Base-by-base conservation (phyloP, 345 rosid species). In the Tarenaya hassleriana region DNA sequence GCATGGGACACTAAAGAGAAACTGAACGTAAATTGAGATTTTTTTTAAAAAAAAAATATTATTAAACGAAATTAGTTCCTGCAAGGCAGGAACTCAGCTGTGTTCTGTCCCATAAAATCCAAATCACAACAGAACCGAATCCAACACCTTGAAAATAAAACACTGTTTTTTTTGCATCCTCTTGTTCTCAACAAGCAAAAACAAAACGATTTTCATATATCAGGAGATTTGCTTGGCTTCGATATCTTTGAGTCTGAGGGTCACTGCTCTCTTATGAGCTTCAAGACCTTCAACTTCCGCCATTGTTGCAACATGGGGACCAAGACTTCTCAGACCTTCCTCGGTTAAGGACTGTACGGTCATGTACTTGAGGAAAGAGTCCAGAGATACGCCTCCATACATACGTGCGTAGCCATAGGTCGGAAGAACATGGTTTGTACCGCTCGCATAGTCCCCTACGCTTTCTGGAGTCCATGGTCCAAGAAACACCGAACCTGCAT, bases 391-490 rank as follows among this genome's bases (percentile, higher is more conserved):
- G 10, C 98, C 96, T 1, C 98, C 81, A 18, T 83, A 88, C 96
- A 92, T 84, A 44, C 90, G 74, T 7, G 96, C 96, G 64, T 85
- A 88, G 5, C 96, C 96, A 34, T 92, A 92, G 0, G 95, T 88
- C 5, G 94, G 98, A 63, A 85, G 84, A 56, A 85, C 95, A 27
- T 80, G 91, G 68, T 90, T 86, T 61, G 92, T 91, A 19, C 95
- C 96, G 3, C 96, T 92, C 1, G 96, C 98, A 61, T 92, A 88
- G 63, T 92, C 95, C 39, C 96, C 98, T 33, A 88, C 95, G 40
- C 98, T 92, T 70, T 88, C 95, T 1, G 98, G 96, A 0, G 96
- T 92, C 97, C 98, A 88, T 21, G 73, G 78, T 12, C 95, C 97
- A 49, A 90, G 17, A 68, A 90, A 90, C 56, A 86, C 95, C 0